Evolutionary conservation across 805 yeast species (phyloP), one percentile per base, ranked within the genome.

Genomic region (Metschnikowia chrysomelidarum): DNA sequence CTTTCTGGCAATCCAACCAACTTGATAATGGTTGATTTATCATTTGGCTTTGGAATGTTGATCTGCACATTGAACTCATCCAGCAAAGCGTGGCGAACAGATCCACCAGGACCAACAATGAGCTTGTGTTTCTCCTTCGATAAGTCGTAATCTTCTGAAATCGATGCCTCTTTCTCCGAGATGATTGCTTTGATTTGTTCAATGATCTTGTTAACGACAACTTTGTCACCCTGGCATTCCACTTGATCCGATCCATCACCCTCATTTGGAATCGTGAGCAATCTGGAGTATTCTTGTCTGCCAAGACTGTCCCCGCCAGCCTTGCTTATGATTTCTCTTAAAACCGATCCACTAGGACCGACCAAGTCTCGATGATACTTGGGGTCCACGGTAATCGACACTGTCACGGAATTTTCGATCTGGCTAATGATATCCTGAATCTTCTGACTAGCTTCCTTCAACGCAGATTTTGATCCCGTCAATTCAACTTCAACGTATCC

Each of bases 21-120:
- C 22, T 67, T 68, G 34, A 88, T 72, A 22, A 56, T 57, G 15
- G 76, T 76, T 5, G 77, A 67, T 21, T 65, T 61, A 34, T 67
- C 72, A 40, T 69, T 73, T 24, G 71, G 62, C 53, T 72, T 73
- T 45, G 97, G 97, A 53, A 91, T 74, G 29, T 67, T 69, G 36
- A 91, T 59, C 18, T 59, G 55, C 31, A 86, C 89, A 10, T 69
- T 67, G 58, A 73, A 85, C 51, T 82, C 86, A 11, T 74, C 67
- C 64, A 87, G 91, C 44, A 87, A 59, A 8, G 75, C 67, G 48
- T 82, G 82, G 62, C 91, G 86, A 40, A 75, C 73, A 9, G 77
- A 53, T 27, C 98, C 97, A 39, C 79, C 78, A 24, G 87, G 79
- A 24, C 98, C 98, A 58, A 91, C 77, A 33, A 91, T 54, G 7